These are phyloP conservation scores for Rasamsonia emersonii DNA, from an alignment of 2,329 filamentous ascomycete genomes.

Conservation along the genomic window DNA sequence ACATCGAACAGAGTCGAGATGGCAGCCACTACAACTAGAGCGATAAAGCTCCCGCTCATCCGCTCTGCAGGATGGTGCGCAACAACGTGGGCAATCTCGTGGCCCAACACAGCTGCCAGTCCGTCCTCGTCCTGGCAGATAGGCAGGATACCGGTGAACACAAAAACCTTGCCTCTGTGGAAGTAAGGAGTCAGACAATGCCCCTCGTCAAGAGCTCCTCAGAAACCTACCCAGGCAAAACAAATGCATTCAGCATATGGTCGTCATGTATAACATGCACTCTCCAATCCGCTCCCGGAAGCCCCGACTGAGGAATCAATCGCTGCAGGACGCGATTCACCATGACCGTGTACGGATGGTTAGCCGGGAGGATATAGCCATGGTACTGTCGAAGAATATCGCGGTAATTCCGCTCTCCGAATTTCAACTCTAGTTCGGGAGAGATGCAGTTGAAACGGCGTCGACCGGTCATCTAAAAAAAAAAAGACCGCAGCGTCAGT, in stretches of 20 bases:
- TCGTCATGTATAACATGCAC: conserved; percentile 49
- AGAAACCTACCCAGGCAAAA: conserved; percentile 47
- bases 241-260: conserved; percentile 50
- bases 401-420: conserved; percentile 37
- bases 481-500: conserved; percentile 4
- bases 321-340: conserved; percentile 47
- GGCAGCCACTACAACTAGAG: conserved; percentile 19
- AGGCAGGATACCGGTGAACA: conserved; percentile 54
- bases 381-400: conserved; percentile 40
- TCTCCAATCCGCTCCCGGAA: conserved; percentile 43
- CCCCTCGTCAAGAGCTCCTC: no score
- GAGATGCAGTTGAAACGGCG: conserved; percentile 51
- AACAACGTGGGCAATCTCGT: conserved; percentile 58
- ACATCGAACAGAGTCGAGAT: conserved; percentile 30
- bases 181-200: conserved; percentile 6
- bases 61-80: conserved; percentile 49
- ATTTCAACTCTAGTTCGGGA: conserved; percentile 34
- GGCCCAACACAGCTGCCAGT: conserved; percentile 52
- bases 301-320: conserved; percentile 44
- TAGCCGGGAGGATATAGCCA: conserved; percentile 40
- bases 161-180: conserved; percentile 50
- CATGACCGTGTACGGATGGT: conserved; percentile 39
- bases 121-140: conserved; percentile 49
- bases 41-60: conserved; percentile 38
- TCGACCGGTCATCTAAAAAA: conserved; percentile 42